Evolutionary conservation across 768 basidiomycete species (phyloP), one percentile per base, ranked within the genome.

Genomic region (Hericium coralloides): DNA sequence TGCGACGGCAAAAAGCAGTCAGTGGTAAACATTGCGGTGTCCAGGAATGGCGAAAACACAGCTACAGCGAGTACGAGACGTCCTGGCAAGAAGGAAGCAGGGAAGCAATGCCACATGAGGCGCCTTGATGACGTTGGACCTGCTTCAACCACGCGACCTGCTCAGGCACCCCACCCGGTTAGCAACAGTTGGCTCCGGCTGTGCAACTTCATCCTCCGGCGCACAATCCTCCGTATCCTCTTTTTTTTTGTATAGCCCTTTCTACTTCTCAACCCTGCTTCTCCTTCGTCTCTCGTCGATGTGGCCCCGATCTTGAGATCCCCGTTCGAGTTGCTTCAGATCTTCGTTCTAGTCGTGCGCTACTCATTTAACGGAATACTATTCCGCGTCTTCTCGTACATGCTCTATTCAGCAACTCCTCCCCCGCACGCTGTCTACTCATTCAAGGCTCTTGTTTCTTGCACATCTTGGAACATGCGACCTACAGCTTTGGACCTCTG

Each of bases 151-250:
- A 45, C 43, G 43, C 43, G 43, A n/a, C 4, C 43, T 45, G 31
- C 31, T 60, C 22, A 58, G 37, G 25, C 59, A 55, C 54, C 50
- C 14, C 17, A 36, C 38, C 51, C 56, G 56, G 56, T 14, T 43
- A 51, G 22, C 43, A 17, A 22, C 18, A 2, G 4, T 58, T 45
- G 43, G 57, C 50, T 60, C 49, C 57, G 59, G 59, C 59, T 55
- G 59, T 60, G 59, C 39, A 6, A 3, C n/a, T 45, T 8, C 20
- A 37, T 18, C 20, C 43, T 52, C 59, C 59, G 59, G 59, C 52
- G 54, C 37, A 49, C n/a, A 9, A 9, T 31, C 26, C 49, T 49
- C 49, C 49, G 49, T 45, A 18, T 23, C 49, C 12, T 25, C 14
- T 18, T 54, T 41, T 53, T 49, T 51, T 8, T 17, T 26, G n/a